Evolutionary conservation across 2,329 filamentous ascomycete genomes (phyloP), one percentile per base, ranked within the genome.

Genomic region (Pyrenophora teres): DNA sequence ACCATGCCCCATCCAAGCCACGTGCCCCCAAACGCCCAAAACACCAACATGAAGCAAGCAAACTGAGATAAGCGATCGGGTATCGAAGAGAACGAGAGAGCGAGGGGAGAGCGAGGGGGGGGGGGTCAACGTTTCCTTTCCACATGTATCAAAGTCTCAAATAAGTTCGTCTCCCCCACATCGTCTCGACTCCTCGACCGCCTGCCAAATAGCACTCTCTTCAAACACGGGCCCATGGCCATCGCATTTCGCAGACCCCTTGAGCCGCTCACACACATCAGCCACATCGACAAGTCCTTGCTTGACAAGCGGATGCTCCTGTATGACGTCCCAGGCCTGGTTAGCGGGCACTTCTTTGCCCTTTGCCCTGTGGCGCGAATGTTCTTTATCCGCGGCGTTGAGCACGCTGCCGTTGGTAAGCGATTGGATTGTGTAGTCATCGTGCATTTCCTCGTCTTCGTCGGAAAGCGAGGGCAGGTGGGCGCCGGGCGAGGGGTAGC

Each of bases 281-380:
- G 82, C 87, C 10, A 97, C 85, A 71, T 97, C 90, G 21, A 97
- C 87, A 16, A 90, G 78, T 0, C 92, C 91, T 40, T 83, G 82
- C 70, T 86, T 84, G 71, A 89, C 95, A 7, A 92, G 76, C 6
- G 89, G 85, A 72, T 96, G 90, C 46, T 79, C 81, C 67, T 95
- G 89, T 54, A 97, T 94, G 46, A 92, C 79, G 65, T 97, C 92
- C 93, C 93, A 97, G 0, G 92, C 88, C 2, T 90, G 64, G 2
- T 60, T 43, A 25, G 70, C 69, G 12, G 69, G 68, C 6, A 72
- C 57, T 37, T 72, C 67, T 46, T 61, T 68, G 52, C 62, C 60
- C 43, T 55, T 60, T 25, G 42, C 46, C 16, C 48, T 58, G n/a
- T 50, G 53, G 30, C 57, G 61, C 7, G 65, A 63, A 37, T 71